These are phyloP conservation scores for Lonicera japonica DNA, from an alignment of 129 eudicot genomes.

Conservation along the genomic window DNA sequence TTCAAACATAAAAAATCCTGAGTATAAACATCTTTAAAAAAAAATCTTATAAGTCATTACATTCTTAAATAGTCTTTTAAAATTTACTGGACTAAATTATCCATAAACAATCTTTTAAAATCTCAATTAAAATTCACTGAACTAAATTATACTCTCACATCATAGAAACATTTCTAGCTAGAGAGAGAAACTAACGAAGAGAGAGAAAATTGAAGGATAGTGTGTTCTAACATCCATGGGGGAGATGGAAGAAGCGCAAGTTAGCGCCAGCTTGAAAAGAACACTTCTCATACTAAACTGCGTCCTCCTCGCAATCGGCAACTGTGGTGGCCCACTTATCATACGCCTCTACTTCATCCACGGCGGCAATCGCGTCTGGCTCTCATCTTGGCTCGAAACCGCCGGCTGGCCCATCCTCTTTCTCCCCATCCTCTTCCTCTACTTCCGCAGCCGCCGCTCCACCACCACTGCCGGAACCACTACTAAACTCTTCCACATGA, in stretches of 20 bases:
- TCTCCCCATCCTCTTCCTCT: slow-evolving; percentile 14
- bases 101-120: no score
- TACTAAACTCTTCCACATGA: slow-evolving; percentile 12
- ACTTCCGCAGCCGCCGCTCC: slow-evolving; percentile 24
- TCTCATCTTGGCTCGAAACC: slow-evolving; percentile 29
- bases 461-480: background rate
- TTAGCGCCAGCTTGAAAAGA: slow-evolving; percentile 18
- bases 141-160: no score
- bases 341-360: slow-evolving; percentile 43
- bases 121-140: no score
- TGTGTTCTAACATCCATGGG: background rate
- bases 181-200: no score
- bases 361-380: slow-evolving; percentile 42
- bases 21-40: no score
- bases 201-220: no score
- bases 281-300: slow-evolving; percentile 26
- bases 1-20: no score
- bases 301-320: slow-evolving; percentile 25
- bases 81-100: no score
- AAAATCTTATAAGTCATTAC: no score
- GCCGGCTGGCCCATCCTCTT: slow-evolving; percentile 35
- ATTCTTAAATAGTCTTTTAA: no score
- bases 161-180: no score
- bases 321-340: slow-evolving; percentile 35
- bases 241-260: slow-evolving; percentile 4